Evolutionary conservation across 306 rosid species (phyloP).

Genomic region (Pterocarpus santalinus): DNA sequence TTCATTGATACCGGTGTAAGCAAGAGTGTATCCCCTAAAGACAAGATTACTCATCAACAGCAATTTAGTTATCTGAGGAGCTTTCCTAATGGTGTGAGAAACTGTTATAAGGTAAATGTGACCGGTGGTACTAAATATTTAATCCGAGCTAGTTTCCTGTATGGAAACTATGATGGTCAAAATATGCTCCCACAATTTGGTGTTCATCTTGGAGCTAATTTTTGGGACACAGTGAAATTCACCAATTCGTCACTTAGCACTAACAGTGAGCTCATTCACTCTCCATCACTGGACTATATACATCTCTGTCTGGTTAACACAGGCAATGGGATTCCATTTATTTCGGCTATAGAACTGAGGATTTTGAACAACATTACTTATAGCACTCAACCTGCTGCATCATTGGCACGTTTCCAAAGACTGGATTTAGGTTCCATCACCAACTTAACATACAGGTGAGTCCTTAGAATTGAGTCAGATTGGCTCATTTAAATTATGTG

Average conservation of each 20-base stretch:
- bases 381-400: constrained; percentile 24
- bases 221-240: constrained; percentile 50
- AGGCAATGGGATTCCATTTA: constrained; percentile 55
- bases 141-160: constrained; percentile 41
- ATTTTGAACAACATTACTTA: constrained; percentile 45
- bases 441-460: neutral
- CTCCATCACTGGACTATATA: constrained; percentile 42
- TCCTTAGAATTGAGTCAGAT: neutral
- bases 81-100: constrained; percentile 59
- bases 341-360: constrained; percentile 60
- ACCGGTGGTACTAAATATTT: constrained; percentile 45
- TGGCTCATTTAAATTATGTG: neutral
- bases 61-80: constrained; percentile 45
- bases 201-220: constrained; percentile 53
- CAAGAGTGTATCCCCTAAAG: neutral
- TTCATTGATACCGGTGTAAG: constrained; percentile 52
- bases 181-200: constrained; percentile 49
- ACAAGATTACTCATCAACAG: neutral
- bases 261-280: constrained; percentile 46
- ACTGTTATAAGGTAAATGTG: constrained; percentile 58
- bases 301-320: constrained; percentile 48
- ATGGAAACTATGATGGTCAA: constrained; percentile 59
- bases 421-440: neutral
- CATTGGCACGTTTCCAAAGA: neutral
- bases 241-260: neutral